Base-by-base conservation (phyloP, 805 yeast genomes). In the Kurtzmaniella cleridarum region DNA sequence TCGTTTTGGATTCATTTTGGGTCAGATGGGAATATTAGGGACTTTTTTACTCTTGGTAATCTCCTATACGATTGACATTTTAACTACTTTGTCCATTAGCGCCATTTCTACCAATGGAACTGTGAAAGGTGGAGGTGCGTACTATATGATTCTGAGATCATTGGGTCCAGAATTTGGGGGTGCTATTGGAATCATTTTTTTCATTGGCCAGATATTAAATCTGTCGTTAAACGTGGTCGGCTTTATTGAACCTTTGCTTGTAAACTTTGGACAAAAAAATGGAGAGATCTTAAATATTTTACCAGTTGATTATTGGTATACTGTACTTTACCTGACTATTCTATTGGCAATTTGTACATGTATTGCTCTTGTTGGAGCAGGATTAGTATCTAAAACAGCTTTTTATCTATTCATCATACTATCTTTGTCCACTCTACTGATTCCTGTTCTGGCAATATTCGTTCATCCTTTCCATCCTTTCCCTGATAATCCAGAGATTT, bases 121-220 rank as follows among this genome's bases (percentile, higher is more conserved):
- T 0, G 98, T 93, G 2, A 77, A 89, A 49, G 98, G 98, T 11
- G 99, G 99, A 12, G 99, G 99, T 35, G 97, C 98, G 0, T 93
- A 93, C 57, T 93, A 89, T 53, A 93, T 93, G 97, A 88, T 93
- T 43, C 84, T 95, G 27, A 73, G 99, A 48, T 83, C 95, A 27
- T 66, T 93, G 44, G 99, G 99, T 0, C 96, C 97, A 3, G 99
- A 93, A 57, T 93, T 93, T 62, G 99, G 99, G 20, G 98, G 98
- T 3, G 84, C 96, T 3, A 91, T 93, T 46, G 99, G 99, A 1
- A 71, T 93, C 23, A 91, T 93, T 17, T 93, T 93, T 59, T 95
- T 84, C 54, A 71, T 93, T 38, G 99, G 99, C 1, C 99, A 93
- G 64, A 89, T 90, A 7, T 69, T 93, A 41, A 93, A 93, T 57